Evolutionary conservation across 2,329 filamentous ascomycete genomes (phyloP).

Genomic region (Colletotrichum sp.): DNA sequence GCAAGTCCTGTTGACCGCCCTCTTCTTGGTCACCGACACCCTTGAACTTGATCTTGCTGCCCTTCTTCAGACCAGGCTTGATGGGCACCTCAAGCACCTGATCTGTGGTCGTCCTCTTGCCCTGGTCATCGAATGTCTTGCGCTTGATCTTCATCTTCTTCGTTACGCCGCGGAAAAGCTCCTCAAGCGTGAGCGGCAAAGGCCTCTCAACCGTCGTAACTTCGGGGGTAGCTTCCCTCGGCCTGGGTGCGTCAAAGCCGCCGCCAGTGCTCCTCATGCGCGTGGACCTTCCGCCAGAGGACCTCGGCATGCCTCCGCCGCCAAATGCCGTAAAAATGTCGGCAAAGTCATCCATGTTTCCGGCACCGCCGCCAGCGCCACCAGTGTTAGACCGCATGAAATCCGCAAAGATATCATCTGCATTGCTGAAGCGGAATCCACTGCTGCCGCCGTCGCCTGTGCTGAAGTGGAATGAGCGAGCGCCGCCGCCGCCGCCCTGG

Average conservation of each 20-base stretch:
- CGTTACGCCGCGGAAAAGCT: constrained; percentile 82
- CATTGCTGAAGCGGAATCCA: constrained; percentile 84
- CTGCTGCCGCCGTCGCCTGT: constrained; percentile 53
- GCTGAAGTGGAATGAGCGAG: constrained; percentile 69
- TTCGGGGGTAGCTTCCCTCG: constrained; percentile 72
- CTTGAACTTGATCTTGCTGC: constrained; percentile 97
- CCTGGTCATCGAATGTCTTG: constrained; percentile 87
- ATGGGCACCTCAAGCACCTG: constrained; percentile 94
- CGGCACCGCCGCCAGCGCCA: constrained; percentile 36
- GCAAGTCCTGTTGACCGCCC: constrained; percentile 91
- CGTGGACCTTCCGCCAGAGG: constrained; percentile 45
- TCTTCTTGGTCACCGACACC: constrained; percentile 98
- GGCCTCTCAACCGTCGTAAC: constrained; percentile 90
- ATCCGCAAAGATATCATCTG: constrained; percentile 83
- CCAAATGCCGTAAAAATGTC: constrained; percentile 62
- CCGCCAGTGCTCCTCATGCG: constrained; percentile 45
- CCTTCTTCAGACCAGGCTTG: constrained; percentile 93
- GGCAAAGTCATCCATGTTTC: constrained; percentile 50
- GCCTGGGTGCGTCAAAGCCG: constrained; percentile 29
- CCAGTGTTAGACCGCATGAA: constrained; percentile 70
- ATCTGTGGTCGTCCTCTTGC: constrained; percentile 86
- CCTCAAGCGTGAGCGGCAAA: constrained; percentile 82
- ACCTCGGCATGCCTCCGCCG: constrained; percentile 35
- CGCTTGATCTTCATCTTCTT: constrained; percentile 99
- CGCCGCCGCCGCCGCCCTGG: constrained; percentile 48